Evolutionary conservation across 345 rosid genomes (phyloP).

Genomic region (Mercurialis annua): DNA sequence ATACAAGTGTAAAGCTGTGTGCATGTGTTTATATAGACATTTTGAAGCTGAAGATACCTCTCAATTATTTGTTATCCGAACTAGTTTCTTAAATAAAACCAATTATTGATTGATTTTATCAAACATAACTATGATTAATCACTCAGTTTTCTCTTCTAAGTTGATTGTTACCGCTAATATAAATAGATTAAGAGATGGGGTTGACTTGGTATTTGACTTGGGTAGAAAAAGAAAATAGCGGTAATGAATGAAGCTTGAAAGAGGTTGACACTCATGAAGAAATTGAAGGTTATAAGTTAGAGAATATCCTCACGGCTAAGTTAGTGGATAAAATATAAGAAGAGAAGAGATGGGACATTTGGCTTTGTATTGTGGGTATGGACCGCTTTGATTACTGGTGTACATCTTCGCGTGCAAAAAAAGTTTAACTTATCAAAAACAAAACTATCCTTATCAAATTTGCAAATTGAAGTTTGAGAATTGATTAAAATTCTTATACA

Average conservation of each 20-base stretch:
- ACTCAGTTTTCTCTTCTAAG: too few species aligned
- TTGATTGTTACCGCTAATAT: too few species aligned
- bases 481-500: too few species aligned
- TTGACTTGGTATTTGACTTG: neutral
- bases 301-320: neutral
- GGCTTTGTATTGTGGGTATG: neutral
- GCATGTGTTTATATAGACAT: neutral
- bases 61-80: too few species aligned
- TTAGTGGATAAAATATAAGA: neutral
- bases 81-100: too few species aligned
- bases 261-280: neutral
- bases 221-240: neutral
- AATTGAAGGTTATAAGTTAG: slow-evolving; percentile 6
- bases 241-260: neutral
- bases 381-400: neutral
- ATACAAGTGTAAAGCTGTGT: neutral
- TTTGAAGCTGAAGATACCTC: neutral
- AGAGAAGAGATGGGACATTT: too few species aligned
- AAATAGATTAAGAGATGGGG: neutral
- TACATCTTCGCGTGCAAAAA: neutral
- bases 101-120: too few species aligned
- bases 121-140: too few species aligned
- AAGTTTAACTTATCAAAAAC: too few species aligned
- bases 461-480: too few species aligned
- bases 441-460: too few species aligned